Evolutionary conservation across 768 basidiomycete genomes (phyloP).

Genomic region (Podaxis sp.): DNA sequence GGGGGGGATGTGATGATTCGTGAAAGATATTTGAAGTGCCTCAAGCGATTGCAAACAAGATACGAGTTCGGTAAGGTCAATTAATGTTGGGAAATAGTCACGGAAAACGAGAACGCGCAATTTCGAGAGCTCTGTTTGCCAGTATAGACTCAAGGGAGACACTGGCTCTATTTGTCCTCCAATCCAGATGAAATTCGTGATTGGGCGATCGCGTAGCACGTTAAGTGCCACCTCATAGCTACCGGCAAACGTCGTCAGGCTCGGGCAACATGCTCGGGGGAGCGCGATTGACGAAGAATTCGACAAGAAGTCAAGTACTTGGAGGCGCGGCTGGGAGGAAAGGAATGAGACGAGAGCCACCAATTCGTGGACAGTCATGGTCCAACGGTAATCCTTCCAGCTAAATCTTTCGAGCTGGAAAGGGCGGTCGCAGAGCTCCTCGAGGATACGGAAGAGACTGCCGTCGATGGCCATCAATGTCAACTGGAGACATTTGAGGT

Average conservation of each 20-base stretch:
- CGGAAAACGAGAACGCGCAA: constrained; percentile 5
- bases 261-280: background rate
- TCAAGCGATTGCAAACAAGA: background rate
- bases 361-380: background rate
- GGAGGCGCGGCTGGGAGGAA: constrained; percentile 3
- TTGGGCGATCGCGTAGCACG: background rate
- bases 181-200: constrained; percentile 6
- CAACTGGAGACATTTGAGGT: background rate
- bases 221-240: background rate
- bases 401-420: background rate
- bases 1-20: background rate
- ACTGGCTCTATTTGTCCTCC: background rate
- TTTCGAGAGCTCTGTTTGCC: constrained; percentile 1
- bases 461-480: background rate
- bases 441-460: background rate
- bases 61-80: background rate
- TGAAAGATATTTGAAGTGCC: constrained; percentile 7
- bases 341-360: constrained; percentile 4
- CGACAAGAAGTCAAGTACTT: constrained; percentile 1
- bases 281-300: background rate
- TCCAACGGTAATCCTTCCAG: constrained; percentile 8
- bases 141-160: background rate
- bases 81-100: background rate
- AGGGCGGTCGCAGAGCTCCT: background rate
- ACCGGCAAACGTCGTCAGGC: constrained; percentile 6